Evolutionary conservation across 331 rosid species (phyloP), one percentile per base, ranked within the genome.

Genomic region (Phaseolus coccineus): DNA sequence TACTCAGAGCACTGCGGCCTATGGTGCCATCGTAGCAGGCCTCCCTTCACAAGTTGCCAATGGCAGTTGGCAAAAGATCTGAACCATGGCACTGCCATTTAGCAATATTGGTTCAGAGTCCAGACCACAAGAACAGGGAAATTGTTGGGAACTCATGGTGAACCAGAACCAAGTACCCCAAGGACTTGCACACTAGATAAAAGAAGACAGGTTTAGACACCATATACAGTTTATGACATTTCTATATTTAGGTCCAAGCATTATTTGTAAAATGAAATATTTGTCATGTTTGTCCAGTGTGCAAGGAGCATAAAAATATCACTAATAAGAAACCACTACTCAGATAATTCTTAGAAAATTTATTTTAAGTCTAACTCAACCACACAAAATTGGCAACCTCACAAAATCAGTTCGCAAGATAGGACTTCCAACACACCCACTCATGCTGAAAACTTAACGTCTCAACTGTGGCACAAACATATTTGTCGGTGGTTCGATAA

Each of bases 261-360:
- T 2, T 50, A 51, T n/a, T 79, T 48, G 35, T 51, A 27, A 62
- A 73, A 42, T 42, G 30, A 73, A 31, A 24, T 69, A 59, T 25
- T 58, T 71, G 48, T 10, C 37, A 52, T 71, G 37, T 61, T 12
- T 28, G 28, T 8, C 66, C 47, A 35, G 84, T 40, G 12, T n/a
- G 13, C 77, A 15, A 67, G 30, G 57, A 30, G 81, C 53, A 75
- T 58, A 42, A 65, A 75, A 55, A 47, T 31, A 65, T 68, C 53
- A 56, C 48, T 39, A 30, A 46, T 19, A 31, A 31, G 28, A 57
- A 13, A 42, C 47, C 47, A 42, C 40, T 12, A 77, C 22, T 22
- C 27, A 10, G 25, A 27, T 75, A 58, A 37, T 37, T 37, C 42
- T 37, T 37, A 37, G 31, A 6, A 37, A 37, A 37, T 37, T 0